phyloP scores from a whole-genome alignment of 2,329 filamentous ascomycete genomes.

The Colletotrichum simmondsii region DNA sequence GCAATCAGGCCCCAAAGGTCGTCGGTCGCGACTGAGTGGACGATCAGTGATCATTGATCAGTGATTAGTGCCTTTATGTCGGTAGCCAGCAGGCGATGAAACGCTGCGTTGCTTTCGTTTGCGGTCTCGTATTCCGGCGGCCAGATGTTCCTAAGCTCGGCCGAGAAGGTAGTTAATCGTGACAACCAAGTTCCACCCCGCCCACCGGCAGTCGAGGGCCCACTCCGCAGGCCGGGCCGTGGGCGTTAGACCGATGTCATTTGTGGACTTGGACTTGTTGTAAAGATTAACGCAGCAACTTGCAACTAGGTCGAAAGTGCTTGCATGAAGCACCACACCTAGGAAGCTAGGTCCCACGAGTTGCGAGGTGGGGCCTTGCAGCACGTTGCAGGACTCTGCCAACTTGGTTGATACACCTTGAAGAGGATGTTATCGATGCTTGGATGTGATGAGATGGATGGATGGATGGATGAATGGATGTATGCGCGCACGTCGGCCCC shows the following conservation, averaged over 20 bases:
- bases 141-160: constrained; percentile 4
- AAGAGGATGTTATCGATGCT: neutral
- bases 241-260: constrained; percentile 16
- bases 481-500: constrained; percentile 2
- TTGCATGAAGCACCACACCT: constrained; percentile 20
- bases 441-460: neutral
- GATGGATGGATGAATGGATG: neutral
- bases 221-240: neutral
- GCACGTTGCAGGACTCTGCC: neutral
- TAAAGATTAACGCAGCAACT: neutral
- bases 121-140: constrained; percentile 23
- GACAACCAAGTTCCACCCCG: neutral
- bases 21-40: neutral
- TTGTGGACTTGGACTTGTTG: constrained; percentile 18
- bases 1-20: neutral
- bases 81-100: constrained; percentile 17
- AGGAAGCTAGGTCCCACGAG: neutral
- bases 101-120: constrained; percentile 1
- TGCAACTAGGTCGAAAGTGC: neutral
- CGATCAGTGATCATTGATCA: constrained; percentile 2
- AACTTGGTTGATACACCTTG: neutral
- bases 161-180: constrained; percentile 1
- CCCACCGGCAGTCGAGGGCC: neutral
- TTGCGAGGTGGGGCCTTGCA: neutral
- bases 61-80: constrained; percentile 3